Evolutionary conservation across 805 yeast genomes (phyloP).

Genomic region (Saccharomycopsis babjevae): DNA sequence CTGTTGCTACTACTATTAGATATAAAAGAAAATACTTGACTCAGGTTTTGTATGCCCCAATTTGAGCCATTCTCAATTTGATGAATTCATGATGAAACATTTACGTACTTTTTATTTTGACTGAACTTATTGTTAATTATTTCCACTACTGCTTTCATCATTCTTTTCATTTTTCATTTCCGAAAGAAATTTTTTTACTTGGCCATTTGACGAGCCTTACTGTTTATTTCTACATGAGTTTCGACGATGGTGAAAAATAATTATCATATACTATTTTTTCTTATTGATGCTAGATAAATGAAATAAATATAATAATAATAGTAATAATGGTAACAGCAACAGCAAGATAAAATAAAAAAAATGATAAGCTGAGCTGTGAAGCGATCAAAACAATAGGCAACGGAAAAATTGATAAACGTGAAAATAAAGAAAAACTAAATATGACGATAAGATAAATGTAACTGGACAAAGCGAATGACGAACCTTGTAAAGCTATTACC

Average conservation of each 20-base stretch:
- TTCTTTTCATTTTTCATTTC: too few relatives aligned
- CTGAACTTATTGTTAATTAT: too few relatives aligned
- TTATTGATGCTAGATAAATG: background rate
- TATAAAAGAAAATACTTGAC: slow-evolving; percentile 85
- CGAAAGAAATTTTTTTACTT: too few relatives aligned
- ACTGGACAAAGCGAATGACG: background rate
- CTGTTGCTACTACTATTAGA: slow-evolving; percentile 86
- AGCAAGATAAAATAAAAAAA: background rate
- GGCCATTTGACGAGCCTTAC: too few relatives aligned
- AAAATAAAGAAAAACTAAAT: background rate
- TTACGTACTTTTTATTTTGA: too few relatives aligned
- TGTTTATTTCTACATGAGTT: too few relatives aligned
- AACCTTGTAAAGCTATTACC: background rate
- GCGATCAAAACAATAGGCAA: background rate
- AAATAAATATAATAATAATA: background rate
- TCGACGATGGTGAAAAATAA: background rate
- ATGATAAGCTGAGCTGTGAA: background rate
- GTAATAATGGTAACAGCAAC: too few relatives aligned
- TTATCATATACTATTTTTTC: background rate
- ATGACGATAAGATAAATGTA: background rate
- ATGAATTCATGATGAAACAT: too few relatives aligned
- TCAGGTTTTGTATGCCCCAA: slow-evolving; percentile 84
- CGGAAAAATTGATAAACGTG: background rate
- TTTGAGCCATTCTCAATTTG: slow-evolving; percentile 20
- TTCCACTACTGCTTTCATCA: too few relatives aligned